Evolutionary conservation across 2,329 filamentous ascomycete genomes (phyloP), one percentile per base, ranked within the genome.

Genomic region (Phyllosticta paracitricarpa): DNA sequence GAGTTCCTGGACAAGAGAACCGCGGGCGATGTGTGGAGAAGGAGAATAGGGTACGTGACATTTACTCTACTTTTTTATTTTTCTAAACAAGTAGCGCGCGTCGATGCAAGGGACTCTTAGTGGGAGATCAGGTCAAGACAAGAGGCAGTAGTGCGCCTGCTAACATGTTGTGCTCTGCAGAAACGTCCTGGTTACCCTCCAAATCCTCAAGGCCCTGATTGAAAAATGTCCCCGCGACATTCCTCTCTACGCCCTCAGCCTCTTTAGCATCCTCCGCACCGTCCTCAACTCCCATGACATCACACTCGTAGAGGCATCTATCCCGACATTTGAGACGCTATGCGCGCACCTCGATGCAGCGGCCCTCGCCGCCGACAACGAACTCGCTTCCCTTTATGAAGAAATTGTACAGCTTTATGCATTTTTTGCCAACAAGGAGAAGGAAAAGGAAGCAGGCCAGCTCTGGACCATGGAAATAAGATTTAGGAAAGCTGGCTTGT

Each of bases 1-100:
- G 86, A 86, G 68, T 99, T 97, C 72, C 82, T 99, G 66, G 92
- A 97, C 78, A 95, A 93, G 80, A 91, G 93, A 79, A 94, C 91
- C 24, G 89, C 89, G 64, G 88, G 86, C 70, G 94, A 99, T 79
- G 91, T 97, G 66, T 95, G 88, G 85, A 89, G 89, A 71, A 83
- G 85, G 74, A 87, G 91, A 70, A 89, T 94, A 71, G 92, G 92
- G 89, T 95, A 79, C 70, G 82, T 78, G 25, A 14, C 33, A 35
- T 57, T 28, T 55, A 63, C 64, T 70, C 62, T 55, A 19, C 30
- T 51, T 54, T n/a, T 56, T 35, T 2, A 3, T 14, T 6, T 7
- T 22, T 35, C 22, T n/a, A 25, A 40, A 8, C 22, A 17, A 48
- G 19, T 52, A 30, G 56, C 56, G 56, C 56, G 40, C 25, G 17